Evolutionary conservation across 1,284 basidiomycete genomes (phyloP).

Genomic region (Cryptococcus sp.): DNA sequence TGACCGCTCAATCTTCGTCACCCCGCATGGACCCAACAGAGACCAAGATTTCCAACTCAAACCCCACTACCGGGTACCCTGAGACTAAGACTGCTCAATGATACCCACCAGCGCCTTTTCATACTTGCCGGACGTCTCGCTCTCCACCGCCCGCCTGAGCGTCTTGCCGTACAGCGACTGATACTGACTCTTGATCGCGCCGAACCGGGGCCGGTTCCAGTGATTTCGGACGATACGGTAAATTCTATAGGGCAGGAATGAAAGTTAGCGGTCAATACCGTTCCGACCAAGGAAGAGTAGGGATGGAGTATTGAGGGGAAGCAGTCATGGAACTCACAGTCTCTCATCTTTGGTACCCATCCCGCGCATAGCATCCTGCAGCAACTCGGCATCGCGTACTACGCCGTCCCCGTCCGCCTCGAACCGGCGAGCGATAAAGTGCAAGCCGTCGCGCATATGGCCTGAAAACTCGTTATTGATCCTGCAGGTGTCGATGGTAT

Average conservation of each 20-base stretch:
- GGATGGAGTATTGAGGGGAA: background rate
- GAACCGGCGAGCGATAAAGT: slow-evolving; percentile 41
- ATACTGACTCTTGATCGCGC: slow-evolving; percentile 47
- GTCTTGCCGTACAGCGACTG: slow-evolving; percentile 36
- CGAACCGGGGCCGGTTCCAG: slow-evolving; percentile 49
- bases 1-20: background rate
- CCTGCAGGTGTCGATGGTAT: slow-evolving; percentile 15
- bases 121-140: slow-evolving; percentile 51
- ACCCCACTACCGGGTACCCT: no score
- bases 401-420: slow-evolving; percentile 48
- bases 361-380: slow-evolving; percentile 47
- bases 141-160: slow-evolving; percentile 41
- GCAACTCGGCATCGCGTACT: slow-evolving; percentile 40
- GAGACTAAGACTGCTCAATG: slow-evolving; percentile 31
- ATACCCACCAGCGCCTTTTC: slow-evolving; percentile 38
- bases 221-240: slow-evolving; percentile 47
- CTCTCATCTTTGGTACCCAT: slow-evolving; percentile 51
- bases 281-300: background rate
- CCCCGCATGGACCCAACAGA: background rate
- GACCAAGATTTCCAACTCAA: background rate
- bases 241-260: slow-evolving; percentile 19
- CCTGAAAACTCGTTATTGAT: slow-evolving; percentile 50
- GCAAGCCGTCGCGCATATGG: slow-evolving; percentile 47
- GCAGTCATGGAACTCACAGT: slow-evolving; percentile 34
- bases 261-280: background rate